phyloP scores from a whole-genome alignment of 2,329 filamentous ascomycete species.

The Botryotinia convoluta region DNA sequence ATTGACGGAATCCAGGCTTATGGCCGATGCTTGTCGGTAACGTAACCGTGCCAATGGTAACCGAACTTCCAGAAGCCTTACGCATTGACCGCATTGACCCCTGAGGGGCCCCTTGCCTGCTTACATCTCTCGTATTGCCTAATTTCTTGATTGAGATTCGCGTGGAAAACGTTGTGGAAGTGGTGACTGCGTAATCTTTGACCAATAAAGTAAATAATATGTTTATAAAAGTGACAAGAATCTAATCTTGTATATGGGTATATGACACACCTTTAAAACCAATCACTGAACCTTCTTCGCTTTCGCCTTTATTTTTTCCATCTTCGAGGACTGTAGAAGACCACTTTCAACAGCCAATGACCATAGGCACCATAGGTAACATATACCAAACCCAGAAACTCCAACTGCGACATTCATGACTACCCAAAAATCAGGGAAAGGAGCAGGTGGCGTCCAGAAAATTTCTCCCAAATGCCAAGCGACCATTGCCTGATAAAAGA shows the following conservation, averaged over 20 bases:
- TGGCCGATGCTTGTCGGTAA: constrained; percentile 10
- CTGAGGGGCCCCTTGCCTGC: not conserved
- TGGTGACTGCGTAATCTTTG: not conserved
- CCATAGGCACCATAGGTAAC: constrained; percentile 89
- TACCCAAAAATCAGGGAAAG: constrained; percentile 92
- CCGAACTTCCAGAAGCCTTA: constrained; percentile 8
- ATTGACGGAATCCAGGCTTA: not conserved
- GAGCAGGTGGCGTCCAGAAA: constrained; percentile 62
- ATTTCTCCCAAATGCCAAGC: constrained; percentile 78
- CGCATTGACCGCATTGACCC: constrained; percentile 6
- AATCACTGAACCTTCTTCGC: constrained; percentile 29
- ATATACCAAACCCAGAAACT: constrained; percentile 78
- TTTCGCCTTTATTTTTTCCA: constrained; percentile 30
- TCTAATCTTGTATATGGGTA: constrained; percentile 26
- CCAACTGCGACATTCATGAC: constrained; percentile 87
- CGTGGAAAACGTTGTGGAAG: not conserved
- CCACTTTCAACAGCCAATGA: constrained; percentile 57
- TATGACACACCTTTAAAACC: constrained; percentile 31
- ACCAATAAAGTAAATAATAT: constrained; percentile 5
- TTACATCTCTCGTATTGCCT: constrained; percentile 18
- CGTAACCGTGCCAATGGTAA: not conserved
- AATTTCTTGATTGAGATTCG: not conserved
- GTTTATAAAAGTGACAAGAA: constrained; percentile 10
- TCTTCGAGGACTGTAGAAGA: constrained; percentile 26
- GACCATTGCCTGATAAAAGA: constrained; percentile 75